Base-by-base conservation (phyloP, 2,329 filamentous ascomycete species). In the Exserohilum turcica region DNA sequence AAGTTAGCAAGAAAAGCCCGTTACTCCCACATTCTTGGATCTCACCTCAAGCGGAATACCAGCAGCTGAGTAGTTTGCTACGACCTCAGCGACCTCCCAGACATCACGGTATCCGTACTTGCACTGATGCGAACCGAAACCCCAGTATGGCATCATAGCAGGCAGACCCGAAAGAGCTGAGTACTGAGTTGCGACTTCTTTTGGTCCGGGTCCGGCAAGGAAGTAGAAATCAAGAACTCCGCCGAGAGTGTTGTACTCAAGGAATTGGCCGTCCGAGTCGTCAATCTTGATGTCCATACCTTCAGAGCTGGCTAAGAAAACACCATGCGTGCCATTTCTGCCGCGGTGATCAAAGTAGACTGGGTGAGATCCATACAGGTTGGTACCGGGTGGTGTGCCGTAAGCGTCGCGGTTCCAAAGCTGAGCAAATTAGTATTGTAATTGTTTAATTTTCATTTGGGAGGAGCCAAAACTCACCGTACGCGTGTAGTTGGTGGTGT, bases 171-270 rank as follows among this genome's bases (percentile, higher is more conserved):
- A 76, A 6, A 80, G 67, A 21, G 77, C 77, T 6, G 78, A 75
- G 57, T 82, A 82, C 60, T 82, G 79, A 40, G 74, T 68, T 8
- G 77, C 74, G 3, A 79, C 80, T 12, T 79, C 74, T 13, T 75
- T 76, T 0, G 80, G 80, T 4, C 71, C 65, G 3, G 79, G 78
- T 7, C 80, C 80, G 16, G 78, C 72, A 13, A 82, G 55, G 66
- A 82, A 82, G 66, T 82, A 82, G n/a, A 82, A 69, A 71, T 92
- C 90, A 3, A 93, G 68, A n/a, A 92, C 81, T n/a, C 90, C 90
- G 10, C 90, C 90, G 0, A 92, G 78, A 1, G 85, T 84, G 68
- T 92, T 91, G 76, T 92, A 93, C 71, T 92, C 88, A 6, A 94
- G 81, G 54, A 86, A 90, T 66, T 92, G 86, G 6, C 82, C 80